Evolutionary conservation across 371 early-diverging fungal genomes (phyloP).

Genomic region (Pancytospora philotis): DNA sequence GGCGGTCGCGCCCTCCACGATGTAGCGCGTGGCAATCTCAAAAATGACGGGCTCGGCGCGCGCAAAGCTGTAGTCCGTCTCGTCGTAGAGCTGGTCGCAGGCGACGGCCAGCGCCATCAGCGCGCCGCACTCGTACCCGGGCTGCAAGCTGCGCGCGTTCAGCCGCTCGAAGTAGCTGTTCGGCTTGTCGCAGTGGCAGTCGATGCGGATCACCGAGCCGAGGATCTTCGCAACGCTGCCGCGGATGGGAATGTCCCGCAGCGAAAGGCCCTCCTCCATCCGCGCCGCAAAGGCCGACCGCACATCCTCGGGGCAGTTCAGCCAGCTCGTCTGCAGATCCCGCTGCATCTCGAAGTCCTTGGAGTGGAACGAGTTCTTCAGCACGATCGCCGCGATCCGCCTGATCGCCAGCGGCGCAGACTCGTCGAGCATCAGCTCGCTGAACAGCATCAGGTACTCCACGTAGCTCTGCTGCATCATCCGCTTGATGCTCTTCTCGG

Average conservation of each 20-base stretch:
- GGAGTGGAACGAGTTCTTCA: conserved; percentile 42
- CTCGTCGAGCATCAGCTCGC: conserved; percentile 6
- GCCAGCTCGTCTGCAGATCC: conserved; percentile 27
- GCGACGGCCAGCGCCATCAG: conserved; percentile 26
- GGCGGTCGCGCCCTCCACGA: background rate
- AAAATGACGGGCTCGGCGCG: conserved; percentile 1
- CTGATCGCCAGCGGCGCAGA: background rate
- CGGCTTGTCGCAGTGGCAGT: conserved; percentile 8
- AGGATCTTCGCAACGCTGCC: conserved; percentile 6
- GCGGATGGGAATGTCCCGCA: conserved; percentile 9
- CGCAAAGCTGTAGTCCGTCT: conserved; percentile 21
- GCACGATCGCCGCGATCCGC: conserved; percentile 29
- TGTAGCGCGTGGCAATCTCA: conserved; percentile 17
- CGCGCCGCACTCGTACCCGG: conserved; percentile 4
- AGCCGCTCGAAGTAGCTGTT: conserved; percentile 24
- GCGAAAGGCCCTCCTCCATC: background rate
- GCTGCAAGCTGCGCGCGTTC: conserved; percentile 1
- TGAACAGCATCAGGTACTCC: background rate
- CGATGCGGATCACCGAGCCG: conserved; percentile 45
- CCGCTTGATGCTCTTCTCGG: conserved; percentile 5
- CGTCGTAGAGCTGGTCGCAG: conserved; percentile 12
- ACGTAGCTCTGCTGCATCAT: background rate
- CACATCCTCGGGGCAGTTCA: background rate
- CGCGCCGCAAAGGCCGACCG: background rate
- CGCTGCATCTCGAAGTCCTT: conserved; percentile 15